Evolutionary conservation across 2,329 filamentous ascomycete genomes (phyloP), one percentile per base, ranked within the genome.

Genomic region (Alternaria brassicicola): DNA sequence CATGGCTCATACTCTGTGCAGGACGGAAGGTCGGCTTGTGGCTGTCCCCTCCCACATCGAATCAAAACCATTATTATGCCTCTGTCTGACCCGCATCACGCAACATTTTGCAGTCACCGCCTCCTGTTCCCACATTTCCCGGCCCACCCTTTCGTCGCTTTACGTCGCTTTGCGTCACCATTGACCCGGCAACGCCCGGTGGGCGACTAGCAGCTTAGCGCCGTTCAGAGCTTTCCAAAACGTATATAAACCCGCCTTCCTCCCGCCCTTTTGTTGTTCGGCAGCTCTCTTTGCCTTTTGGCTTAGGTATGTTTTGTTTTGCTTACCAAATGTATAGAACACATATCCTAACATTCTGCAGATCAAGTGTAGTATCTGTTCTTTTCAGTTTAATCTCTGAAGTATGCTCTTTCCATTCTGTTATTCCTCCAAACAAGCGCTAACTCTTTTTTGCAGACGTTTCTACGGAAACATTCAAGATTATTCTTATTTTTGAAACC

Each of bases 361-460:
- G 58, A 61, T 61, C 58, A 61, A 63, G 64, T 66, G 62, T 66
- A 65, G 89, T 92, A 92, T 91, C 89, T 92, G 89, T 93, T 93
- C 90, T 93, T 92, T 90, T 92, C 88, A 93, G 90, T 92, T 93
- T 93, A 47, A 47, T 47, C 43, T 47, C 43, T 47, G 43, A 47
- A 93, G 39, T 42, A 42, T 7, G 39, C n/a, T 93, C n/a, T n/a
- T n/a, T n/a, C n/a, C n/a, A n/a, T n/a, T n/a, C n/a, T n/a, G n/a
- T n/a, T n/a, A n/a, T n/a, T n/a, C n/a, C n/a, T n/a, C n/a, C n/a
- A n/a, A n/a, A n/a, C n/a, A n/a, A n/a, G n/a, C n/a, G n/a, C n/a
- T n/a, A 26, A 26, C 28, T 30, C 28, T n/a, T n/a, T n/a, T n/a
- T n/a, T n/a, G n/a, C 6, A 10, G 21, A 47, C 30, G 30, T 23